Percentiles rank a stretch among this genome's conserved stretches.
phyloP scores from a whole-genome alignment of 108 stramenopile species.

The Fragilariopsis cylindrus region DNA sequence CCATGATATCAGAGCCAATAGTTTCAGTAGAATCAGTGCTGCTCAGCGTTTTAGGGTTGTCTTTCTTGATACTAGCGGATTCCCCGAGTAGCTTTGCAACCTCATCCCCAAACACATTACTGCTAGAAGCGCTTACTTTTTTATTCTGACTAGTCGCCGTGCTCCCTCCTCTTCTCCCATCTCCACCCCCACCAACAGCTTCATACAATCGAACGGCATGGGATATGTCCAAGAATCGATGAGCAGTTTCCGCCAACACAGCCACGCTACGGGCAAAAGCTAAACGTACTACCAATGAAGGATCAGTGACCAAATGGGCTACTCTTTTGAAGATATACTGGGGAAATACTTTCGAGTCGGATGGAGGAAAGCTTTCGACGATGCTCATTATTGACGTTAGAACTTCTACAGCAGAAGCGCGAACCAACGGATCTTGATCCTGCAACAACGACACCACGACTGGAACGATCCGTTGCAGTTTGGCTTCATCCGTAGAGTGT shows the following conservation, averaged over 20 bases:
- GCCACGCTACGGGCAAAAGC: conserved; percentile 87
- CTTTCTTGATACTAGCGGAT: background rate
- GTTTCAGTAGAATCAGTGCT: conserved; percentile 24
- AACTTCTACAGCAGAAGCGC: conserved; percentile 74
- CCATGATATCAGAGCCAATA: conserved; percentile 18
- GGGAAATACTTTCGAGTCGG: conserved; percentile 91
- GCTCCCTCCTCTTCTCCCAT: background rate
- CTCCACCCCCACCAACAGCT: conserved; percentile 64
- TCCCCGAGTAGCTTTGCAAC: conserved; percentile 45
- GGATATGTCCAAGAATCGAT: conserved; percentile 87
- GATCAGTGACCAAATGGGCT: conserved; percentile 82
- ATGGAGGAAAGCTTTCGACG: conserved; percentile 84
- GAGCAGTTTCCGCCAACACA: conserved; percentile 79
- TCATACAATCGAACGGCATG: conserved; percentile 83
- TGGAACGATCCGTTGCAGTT: conserved; percentile 94
- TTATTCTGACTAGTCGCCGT: background rate
- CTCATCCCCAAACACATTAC: conserved; percentile 49
- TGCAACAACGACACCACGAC: conserved; percentile 78
- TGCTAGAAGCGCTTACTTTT: background rate
- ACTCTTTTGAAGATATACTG: conserved; percentile 95
- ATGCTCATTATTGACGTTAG: conserved; percentile 67
- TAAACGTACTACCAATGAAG: conserved; percentile 75
- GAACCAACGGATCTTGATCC: conserved; percentile 86
- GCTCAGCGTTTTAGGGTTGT: conserved; percentile 17
- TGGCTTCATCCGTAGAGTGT: conserved; percentile 80